Base-by-base conservation (phyloP, 345 rosid species). In the Brassica carinata region DNA sequence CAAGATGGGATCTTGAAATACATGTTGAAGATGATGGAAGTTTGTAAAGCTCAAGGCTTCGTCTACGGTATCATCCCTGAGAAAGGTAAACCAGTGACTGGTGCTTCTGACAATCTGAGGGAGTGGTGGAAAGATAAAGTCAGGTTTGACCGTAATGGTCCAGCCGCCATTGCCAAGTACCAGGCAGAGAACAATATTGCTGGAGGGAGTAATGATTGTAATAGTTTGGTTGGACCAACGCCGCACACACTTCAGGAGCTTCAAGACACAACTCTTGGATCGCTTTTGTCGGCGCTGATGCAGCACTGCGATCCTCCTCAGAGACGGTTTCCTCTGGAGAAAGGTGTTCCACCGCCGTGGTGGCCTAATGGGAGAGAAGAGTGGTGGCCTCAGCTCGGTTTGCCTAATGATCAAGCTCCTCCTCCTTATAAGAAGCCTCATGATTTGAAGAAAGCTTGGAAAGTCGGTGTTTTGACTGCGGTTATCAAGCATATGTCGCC, bases 101-200 rank as follows among this genome's bases (percentile, higher is more conserved):
- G 97, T 34, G 93, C 97, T n/a, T 92, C 97, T 1, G 97, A 92
- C 76, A 92, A 90, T 74, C 87, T 92, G n/a, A 86, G 97, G 26
- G 94, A 90, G 15, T 92, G 97, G 97, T 92, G 97, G 97, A 92
- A 92, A 87, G 97, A 92, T 67, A 92, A 90, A 51, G 97, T 92
- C 7, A 81, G 97, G 79, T 92, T 92, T 72, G 97, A 92, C 66
- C 85, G 94, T 30, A 92, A 92, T 15, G 97, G 94, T 66, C 97
- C 97, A 1, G 97, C 97, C 0, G 97, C 97, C 0, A 90, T 92
- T 45, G 83, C 91, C 2, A 90, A 88, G 72, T 90, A 90, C 71
- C 85, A 82, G 75, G 86, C 83, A 0, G 92, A 88, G 64, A 82
- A 90, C 79, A 82, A 72, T 1, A 77, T 87, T 34, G 67, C 80